Base-by-base conservation (phyloP, 2,329 filamentous ascomycete genomes). In the Ampelomyces quisqualis region DNA sequence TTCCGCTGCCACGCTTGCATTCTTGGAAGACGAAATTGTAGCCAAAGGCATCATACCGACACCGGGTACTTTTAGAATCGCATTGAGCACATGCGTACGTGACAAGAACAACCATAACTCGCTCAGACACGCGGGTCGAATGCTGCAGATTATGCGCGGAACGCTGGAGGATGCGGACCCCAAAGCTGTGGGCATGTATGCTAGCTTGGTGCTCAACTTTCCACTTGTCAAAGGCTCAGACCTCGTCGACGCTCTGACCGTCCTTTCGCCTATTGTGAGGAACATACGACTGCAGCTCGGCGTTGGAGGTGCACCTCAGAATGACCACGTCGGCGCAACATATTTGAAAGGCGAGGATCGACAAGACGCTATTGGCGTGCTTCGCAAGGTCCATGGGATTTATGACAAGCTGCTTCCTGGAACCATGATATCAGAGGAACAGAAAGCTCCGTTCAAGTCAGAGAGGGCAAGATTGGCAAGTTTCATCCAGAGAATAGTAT, bases 91-190 rank as follows among this genome's bases (percentile, higher is more conserved):
- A 4, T 95, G 90, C 65, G 71, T 81, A 17, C 79, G 84, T 41
- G 89, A 96, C 72, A 85, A 82, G 59, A 82, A 83, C 40, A 95
- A 94, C 64, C 74, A 66, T n/a, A 78, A 84, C 37, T 79, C 80
- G 15, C 78, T 95, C 50, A 68, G 73, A 3, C 77, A 85, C 51
- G 85, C 87, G 4, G 80, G 74, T 35, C 67, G 73, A 35, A 73
- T 95, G 18, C 70, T 95, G 20, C 73, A 82, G 8, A 49, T 55
- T 20, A 67, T 67, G 63, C 47, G 34, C 8, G 38, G 46, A 8
- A 49, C 49, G 1, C 45, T 65, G 7, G 57, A 58, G 24, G 60
- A 68, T 31, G 55, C 45, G 7, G 64, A 68, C 37, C 18, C 59
- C 2, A 66, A 62, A 36, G 45, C 55, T 5, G 55, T 58, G 10